phyloP scores from a whole-genome alignment of 2,329 filamentous ascomycete genomes.

The Talaromyces atroroseus region DNA sequence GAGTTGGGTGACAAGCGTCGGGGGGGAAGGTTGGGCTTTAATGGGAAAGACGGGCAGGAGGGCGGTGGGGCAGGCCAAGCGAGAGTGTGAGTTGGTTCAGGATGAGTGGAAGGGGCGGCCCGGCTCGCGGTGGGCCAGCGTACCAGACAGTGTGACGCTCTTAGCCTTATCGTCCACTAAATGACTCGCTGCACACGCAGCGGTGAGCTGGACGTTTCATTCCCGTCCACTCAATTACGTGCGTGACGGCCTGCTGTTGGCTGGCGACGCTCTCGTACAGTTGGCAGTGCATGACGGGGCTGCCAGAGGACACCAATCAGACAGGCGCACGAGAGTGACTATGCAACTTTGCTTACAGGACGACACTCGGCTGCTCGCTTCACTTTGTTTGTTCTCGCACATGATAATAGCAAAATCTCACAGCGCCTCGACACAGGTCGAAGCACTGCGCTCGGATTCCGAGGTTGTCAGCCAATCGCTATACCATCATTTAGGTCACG shows the following conservation, averaged over 20 bases:
- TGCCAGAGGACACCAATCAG: conserved; percentile 7
- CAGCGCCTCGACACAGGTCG: background rate
- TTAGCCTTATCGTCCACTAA: background rate
- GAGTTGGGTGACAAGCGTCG: background rate
- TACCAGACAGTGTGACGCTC: background rate
- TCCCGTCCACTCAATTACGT: conserved; percentile 4
- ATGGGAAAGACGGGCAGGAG: background rate
- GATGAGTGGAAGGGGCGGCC: conserved; percentile 12
- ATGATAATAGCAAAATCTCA: background rate
- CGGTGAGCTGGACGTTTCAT: conserved; percentile 8
- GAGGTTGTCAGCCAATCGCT: background rate
- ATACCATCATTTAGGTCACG: too few species aligned
- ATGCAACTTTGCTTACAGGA: conserved; percentile 7
- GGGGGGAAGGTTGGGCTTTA: conserved; percentile 14
- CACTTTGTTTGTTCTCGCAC: background rate
- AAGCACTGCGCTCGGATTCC: background rate
- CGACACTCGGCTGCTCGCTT: background rate
- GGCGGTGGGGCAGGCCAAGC: background rate
- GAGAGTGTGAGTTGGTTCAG: background rate
- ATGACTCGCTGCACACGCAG: conserved; percentile 2
- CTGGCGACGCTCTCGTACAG: conserved; percentile 4
- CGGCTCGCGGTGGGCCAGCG: conserved; percentile 14
- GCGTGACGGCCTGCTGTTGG: background rate
- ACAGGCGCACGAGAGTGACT: conserved; percentile 4
- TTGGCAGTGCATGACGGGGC: conserved; percentile 12